Conservation (phyloP, 1,139 yeast species). For the Arxiozyma heterogenica region DNA sequence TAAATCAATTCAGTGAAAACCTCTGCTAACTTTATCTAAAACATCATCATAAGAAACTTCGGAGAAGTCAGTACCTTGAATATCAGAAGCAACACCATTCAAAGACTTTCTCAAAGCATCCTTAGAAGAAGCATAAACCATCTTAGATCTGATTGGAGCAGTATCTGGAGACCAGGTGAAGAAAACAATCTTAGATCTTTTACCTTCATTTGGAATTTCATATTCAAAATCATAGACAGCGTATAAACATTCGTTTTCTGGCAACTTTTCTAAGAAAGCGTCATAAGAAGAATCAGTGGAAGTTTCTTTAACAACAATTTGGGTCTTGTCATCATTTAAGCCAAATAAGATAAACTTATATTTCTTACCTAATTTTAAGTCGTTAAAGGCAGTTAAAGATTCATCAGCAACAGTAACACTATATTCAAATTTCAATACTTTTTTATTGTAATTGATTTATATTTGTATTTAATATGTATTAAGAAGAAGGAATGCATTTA, state of each 20-base stretch:
- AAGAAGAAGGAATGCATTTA: too few relatives aligned
- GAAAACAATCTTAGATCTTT: constrained; percentile 89
- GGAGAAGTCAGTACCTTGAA: constrained; percentile 96
- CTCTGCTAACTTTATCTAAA: constrained; percentile 80
- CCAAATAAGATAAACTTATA: constrained; percentile 73
- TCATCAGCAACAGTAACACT: constrained; percentile 95
- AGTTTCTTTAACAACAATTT: constrained; percentile 81
- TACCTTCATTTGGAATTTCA: constrained; percentile 88
- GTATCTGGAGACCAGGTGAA: constrained; percentile 98
- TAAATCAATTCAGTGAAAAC: constrained; percentile 39
- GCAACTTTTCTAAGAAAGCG: constrained; percentile 72
- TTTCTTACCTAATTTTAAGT: constrained; percentile 89
- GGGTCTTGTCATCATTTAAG: constrained; percentile 76
- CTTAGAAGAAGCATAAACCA: constrained; percentile 96
- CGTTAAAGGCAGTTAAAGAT: constrained; percentile 87
- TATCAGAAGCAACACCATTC: constrained; percentile 86
- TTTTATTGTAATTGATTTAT: neutral
- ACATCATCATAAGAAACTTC: constrained; percentile 94
- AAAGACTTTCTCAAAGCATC: constrained; percentile 96
- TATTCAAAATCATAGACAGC: constrained; percentile 96
- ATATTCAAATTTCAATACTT: constrained; percentile 3
- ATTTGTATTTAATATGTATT: too few relatives aligned
- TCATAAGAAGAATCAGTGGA: constrained; percentile 72
- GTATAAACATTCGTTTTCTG: constrained; percentile 93
- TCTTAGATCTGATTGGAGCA: constrained; percentile 87